Evolutionary conservation across 495 filamentous ascomycete genomes (phyloP).

Genomic region (Tuber umbilicatum): DNA sequence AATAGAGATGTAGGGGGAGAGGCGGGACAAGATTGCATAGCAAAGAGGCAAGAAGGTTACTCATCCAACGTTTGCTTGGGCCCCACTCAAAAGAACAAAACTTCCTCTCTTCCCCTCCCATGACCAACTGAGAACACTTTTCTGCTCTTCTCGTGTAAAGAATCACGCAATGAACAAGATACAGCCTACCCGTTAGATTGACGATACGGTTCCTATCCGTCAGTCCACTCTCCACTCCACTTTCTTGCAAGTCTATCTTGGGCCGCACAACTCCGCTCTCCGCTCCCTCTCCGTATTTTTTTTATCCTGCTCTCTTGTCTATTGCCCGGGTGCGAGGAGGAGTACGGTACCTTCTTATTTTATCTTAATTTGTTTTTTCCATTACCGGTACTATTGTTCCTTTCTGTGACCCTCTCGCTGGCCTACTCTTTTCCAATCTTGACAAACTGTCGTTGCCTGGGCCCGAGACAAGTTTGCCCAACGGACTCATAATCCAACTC

Average conservation of each 20-base stretch:
- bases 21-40: constrained; percentile 4
- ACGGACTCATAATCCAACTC: constrained; percentile 29
- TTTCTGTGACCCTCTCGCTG: constrained; percentile 9
- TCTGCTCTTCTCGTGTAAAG: constrained; percentile 15
- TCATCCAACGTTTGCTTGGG: constrained; percentile 16
- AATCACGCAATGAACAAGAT: constrained; percentile 36
- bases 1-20: constrained; percentile 9
- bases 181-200: constrained; percentile 30
- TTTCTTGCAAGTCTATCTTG: not conserved
- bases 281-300: constrained; percentile 18
- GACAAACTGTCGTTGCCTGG: constrained; percentile 23
- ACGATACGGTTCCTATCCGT: constrained; percentile 28
- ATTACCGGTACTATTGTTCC: not conserved
- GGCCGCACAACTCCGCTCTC: not conserved
- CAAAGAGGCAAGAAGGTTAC: constrained; percentile 18
- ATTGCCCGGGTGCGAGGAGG: not conserved
- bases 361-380: not conserved
- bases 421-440: constrained; percentile 20
- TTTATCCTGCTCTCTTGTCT: constrained; percentile 10
- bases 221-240: constrained; percentile 18
- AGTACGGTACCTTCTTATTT: not conserved
- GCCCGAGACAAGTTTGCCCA: constrained; percentile 29
- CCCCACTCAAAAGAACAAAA: constrained; percentile 30
- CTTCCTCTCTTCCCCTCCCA: constrained; percentile 19
- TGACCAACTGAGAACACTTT: constrained; percentile 14